Conservation (phyloP, 768 basidiomycete genomes). For the Mycena rosella region DNA sequence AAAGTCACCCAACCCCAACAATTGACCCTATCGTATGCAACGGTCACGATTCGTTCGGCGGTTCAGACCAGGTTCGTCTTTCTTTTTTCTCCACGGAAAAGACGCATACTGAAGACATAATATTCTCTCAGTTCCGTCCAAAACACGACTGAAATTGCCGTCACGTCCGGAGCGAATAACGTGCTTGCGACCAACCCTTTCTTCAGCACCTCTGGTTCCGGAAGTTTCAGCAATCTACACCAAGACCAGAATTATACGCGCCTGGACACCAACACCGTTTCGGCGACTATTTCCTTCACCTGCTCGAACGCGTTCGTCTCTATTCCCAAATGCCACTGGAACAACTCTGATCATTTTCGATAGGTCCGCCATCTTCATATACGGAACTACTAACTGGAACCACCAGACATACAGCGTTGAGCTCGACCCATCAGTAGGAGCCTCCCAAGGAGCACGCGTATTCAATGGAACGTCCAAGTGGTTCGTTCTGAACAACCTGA, state of each 20-base stretch:
- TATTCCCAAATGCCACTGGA: background rate
- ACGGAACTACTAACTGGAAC: constrained; percentile 36
- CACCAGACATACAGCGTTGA: constrained; percentile 35
- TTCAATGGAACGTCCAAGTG: constrained; percentile 41
- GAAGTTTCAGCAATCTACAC: constrained; percentile 31
- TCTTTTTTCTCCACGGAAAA: background rate
- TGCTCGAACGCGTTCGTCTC: constrained; percentile 32
- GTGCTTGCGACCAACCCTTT: constrained; percentile 27
- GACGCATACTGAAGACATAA: background rate
- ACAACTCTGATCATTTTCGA: background rate
- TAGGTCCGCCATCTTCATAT: constrained; percentile 36
- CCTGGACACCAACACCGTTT: constrained; percentile 30
- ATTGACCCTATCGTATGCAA: constrained; percentile 29
- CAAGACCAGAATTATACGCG: constrained; percentile 33
- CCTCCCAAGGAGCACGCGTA: constrained; percentile 28
- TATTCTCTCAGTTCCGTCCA: constrained; percentile 20
- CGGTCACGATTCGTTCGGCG: constrained; percentile 31
- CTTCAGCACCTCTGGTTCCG: constrained; percentile 28
- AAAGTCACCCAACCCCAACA: constrained; percentile 26
- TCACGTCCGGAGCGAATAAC: constrained; percentile 27
- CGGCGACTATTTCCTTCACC: constrained; percentile 27
- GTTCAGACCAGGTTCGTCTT: background rate
- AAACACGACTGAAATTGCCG: constrained; percentile 28
- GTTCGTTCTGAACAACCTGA: constrained; percentile 37
- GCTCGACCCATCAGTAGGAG: constrained; percentile 34